Conservation (phyloP, 345 rosid species). For the Psidium guajava region DNA sequence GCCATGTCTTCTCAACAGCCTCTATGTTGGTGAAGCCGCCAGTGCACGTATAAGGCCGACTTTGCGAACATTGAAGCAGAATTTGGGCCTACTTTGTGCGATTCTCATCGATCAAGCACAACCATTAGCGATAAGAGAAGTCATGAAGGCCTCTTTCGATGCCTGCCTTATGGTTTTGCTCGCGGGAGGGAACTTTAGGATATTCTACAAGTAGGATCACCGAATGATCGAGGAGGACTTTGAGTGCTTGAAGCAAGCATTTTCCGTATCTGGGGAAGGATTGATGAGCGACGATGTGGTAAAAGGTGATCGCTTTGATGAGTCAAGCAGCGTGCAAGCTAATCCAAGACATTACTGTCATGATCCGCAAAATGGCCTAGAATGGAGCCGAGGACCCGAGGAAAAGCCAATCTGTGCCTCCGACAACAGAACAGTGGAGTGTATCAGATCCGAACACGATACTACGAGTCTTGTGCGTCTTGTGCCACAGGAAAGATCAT, state of each 20-base stretch:
- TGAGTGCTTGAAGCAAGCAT: conserved; percentile 46
- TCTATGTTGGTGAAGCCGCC: conserved; percentile 52
- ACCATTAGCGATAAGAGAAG: conserved; percentile 62
- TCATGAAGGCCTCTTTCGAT: conserved; percentile 74
- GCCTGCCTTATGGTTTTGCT: conserved; percentile 77
- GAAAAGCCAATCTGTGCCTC: conserved; percentile 70
- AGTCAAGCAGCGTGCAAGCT: conserved; percentile 64
- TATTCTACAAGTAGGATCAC: conserved; percentile 49
- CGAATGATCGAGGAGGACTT: conserved; percentile 58
- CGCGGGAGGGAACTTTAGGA: conserved; percentile 54
- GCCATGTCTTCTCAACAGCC: conserved; percentile 50
- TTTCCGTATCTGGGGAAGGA: conserved; percentile 73
- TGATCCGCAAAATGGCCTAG: conserved; percentile 49
- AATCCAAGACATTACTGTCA: conserved; percentile 65
- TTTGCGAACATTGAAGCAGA: conserved; percentile 58
- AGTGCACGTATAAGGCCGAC: conserved; percentile 53
- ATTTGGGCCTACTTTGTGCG: conserved; percentile 54
- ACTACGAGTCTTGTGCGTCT: conserved; percentile 63
- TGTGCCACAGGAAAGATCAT: conserved; percentile 74
- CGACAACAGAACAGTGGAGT: conserved; percentile 69
- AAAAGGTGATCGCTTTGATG: conserved; percentile 66
- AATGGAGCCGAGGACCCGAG: conserved; percentile 28
- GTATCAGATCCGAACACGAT: conserved; percentile 79
- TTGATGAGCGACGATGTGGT: conserved; percentile 53
- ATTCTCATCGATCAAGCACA: conserved; percentile 69